These are phyloP conservation scores for Psilocybe cyanescens DNA, from an alignment of 768 basidiomycete genomes.

Conservation along the genomic window DNA sequence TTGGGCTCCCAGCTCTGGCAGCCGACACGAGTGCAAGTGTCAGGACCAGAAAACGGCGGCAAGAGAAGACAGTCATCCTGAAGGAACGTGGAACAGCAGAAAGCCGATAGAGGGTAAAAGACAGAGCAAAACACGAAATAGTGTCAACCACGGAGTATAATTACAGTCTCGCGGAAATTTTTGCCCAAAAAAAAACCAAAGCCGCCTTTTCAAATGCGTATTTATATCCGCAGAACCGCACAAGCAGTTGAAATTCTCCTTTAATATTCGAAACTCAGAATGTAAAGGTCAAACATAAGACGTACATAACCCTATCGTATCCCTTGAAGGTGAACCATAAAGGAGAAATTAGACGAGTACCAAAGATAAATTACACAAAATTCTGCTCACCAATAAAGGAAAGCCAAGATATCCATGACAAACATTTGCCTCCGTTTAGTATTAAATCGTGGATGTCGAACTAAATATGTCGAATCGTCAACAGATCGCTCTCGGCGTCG, in stretches of 20 bases:
- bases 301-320: neutral
- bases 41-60: slow-evolving; percentile 1
- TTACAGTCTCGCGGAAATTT: neutral
- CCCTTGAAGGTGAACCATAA: neutral
- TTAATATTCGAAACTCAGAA: neutral
- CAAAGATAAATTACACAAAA: too few species aligned
- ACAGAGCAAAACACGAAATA: neutral
- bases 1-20: neutral
- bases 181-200: neutral
- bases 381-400: too few species aligned
- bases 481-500: too few species aligned
- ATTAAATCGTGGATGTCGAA: too few species aligned
- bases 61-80: neutral
- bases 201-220: neutral
- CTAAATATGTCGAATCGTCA: too few species aligned
- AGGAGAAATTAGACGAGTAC: neutral
- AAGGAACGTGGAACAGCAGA: neutral
- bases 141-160: neutral
- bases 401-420: too few species aligned
- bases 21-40: neutral
- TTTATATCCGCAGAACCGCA: neutral
- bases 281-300: neutral
- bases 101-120: neutral
- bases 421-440: too few species aligned
- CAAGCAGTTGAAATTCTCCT: neutral